Base-by-base conservation (phyloP, 352 stramenopile genomes). In the Pythium aristosporum region DNA sequence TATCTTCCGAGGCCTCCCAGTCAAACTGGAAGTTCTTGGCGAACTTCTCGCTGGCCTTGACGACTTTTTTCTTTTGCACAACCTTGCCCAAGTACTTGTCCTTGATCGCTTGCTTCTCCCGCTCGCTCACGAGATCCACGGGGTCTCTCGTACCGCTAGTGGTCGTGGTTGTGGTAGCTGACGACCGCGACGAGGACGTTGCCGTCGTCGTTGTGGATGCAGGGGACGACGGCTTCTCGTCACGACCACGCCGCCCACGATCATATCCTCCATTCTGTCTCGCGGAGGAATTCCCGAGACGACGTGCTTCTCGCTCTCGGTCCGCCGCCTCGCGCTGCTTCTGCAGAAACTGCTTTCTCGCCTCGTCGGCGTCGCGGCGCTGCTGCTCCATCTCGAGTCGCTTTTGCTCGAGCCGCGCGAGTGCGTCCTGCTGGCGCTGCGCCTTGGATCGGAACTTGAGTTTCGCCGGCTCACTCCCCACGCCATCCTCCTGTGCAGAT, bases 1-100 rank as follows among this genome's bases (percentile, higher is more conserved):
- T 98, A 69, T 98, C 94, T 42, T 98, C 94, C 0, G 73, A 81
- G 12, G 86, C 80, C 36, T 98, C 88, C 94, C 94, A 98, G 68
- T 98, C 89, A 67, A 98, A 98, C 65, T 97, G 87, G 64, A 97
- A 98, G 67, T 96, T 95, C 66, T 96, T 93, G 37, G 85, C 80
- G 57, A 97, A 98, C 67, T 98, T 98, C 56, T 98, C 90, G 30
- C 87, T 96, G 15, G 94, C 88, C 62, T 98, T 98, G 16, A 95
- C 79, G 21, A 96, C 75, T 67, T 92, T 94, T 55, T 96, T 96
- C 72, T 96, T 96, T 65, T 81, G 82, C 15, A 81, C 70, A 11
- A 81, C 88, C 67, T 92, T 92, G 42, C 91, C 91, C 51, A 97
- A 67, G 61, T 97, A 98, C 72, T 97, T 87, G 47, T 96, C 83